These are phyloP conservation scores for Globisporangium paddicum DNA, from an alignment of 352 stramenopile species.

Conservation along the genomic window DNA sequence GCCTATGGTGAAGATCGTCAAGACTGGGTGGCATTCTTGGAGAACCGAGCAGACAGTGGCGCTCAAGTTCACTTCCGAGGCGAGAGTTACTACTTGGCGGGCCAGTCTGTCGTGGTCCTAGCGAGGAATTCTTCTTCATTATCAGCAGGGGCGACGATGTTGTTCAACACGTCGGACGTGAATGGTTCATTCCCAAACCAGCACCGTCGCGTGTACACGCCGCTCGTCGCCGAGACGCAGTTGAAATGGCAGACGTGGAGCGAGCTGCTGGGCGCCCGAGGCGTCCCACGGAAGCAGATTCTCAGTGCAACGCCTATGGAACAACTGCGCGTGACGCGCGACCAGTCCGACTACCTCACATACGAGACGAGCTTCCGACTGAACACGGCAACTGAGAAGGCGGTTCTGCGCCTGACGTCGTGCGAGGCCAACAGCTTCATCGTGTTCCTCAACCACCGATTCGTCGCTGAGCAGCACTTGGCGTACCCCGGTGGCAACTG, in stretches of 20 bases:
- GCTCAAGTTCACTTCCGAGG: conserved; percentile 31
- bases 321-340: conserved; percentile 47
- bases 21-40: conserved; percentile 42
- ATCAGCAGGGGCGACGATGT: conserved; percentile 7
- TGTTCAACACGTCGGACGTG: conserved; percentile 61
- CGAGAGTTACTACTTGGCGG: conserved; percentile 28
- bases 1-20: conserved; percentile 28
- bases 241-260: conserved; percentile 53
- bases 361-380: conserved; percentile 49
- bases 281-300: conserved; percentile 28
- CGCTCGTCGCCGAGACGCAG: conserved; percentile 24
- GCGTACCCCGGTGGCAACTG: conserved; percentile 53
- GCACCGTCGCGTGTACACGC: conserved; percentile 34
- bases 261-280: conserved; percentile 29
- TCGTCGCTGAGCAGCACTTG: conserved; percentile 35
- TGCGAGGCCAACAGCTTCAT: conserved; percentile 55
- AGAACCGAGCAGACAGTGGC: conserved; percentile 35
- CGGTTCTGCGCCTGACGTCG: conserved; percentile 38
- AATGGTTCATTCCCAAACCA: conserved; percentile 35
- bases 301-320: conserved; percentile 36
- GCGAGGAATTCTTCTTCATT: conserved; percentile 13
- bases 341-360: conserved; percentile 57
- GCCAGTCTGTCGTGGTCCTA: conserved; percentile 47
- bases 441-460: conserved; percentile 41
- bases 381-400: background rate